These are phyloP conservation scores for Harrya chromipes DNA, from an alignment of 768 basidiomycete genomes.

Conservation along the genomic window DNA sequence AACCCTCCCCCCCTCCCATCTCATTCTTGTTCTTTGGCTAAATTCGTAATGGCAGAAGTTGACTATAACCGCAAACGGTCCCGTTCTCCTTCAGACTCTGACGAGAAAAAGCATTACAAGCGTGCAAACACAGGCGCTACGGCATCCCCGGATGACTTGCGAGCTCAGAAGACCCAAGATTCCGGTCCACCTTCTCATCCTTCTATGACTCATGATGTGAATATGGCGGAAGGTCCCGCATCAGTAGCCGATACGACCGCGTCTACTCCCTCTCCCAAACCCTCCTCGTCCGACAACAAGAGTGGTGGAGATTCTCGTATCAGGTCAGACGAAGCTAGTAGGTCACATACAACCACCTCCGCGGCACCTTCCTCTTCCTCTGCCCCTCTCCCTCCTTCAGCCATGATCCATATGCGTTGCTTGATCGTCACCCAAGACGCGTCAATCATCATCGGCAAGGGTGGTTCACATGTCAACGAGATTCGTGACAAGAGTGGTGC, in stretches of 20 bases:
- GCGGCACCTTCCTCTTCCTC: slow-evolving; percentile 48
- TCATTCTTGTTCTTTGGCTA: slow-evolving; percentile 40
- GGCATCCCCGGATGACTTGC: slow-evolving; percentile 60
- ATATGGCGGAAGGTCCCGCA: slow-evolving; percentile 52
- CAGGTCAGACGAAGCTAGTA: slow-evolving; percentile 36
- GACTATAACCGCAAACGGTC: slow-evolving; percentile 84
- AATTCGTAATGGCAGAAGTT: slow-evolving; percentile 82
- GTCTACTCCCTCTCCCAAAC: slow-evolving; percentile 55
- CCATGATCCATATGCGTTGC: slow-evolving; percentile 95
- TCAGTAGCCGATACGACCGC: slow-evolving; percentile 45
- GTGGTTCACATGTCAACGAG: slow-evolving; percentile 94
- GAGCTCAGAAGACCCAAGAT: slow-evolving; percentile 45
- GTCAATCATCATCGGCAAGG: slow-evolving; percentile 97
- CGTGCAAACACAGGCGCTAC: slow-evolving; percentile 78
- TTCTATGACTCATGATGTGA: slow-evolving; percentile 52
- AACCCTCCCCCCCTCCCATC: slow-evolving; percentile 39
- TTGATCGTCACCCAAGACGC: slow-evolving; percentile 99
- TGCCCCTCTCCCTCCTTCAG: slow-evolving; percentile 55
- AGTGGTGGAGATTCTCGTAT: slow-evolving; percentile 41
- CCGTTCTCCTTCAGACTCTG: slow-evolving; percentile 80
- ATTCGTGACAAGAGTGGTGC: slow-evolving; percentile 98
- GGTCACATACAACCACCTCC: slow-evolving; percentile 46
- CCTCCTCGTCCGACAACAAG: slow-evolving; percentile 41
- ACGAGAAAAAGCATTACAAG: slow-evolving; percentile 77
- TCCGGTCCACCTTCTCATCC: slow-evolving; percentile 39